Conservation (phyloP, 2,329 filamentous ascomycete species). For the Colletotrichum tabaci region DNA sequence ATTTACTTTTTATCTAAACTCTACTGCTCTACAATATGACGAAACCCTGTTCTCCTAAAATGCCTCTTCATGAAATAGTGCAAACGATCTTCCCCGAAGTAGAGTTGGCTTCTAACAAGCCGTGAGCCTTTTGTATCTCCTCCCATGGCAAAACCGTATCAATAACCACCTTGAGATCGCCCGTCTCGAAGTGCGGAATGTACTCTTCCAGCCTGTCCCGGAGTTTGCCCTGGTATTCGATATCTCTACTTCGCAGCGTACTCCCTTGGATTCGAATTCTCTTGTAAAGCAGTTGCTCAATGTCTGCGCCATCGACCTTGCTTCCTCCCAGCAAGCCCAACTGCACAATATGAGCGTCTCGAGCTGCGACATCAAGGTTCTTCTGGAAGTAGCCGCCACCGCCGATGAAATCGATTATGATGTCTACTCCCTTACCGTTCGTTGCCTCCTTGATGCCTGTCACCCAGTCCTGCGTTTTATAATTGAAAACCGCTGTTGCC, state of each 20-base stretch:
- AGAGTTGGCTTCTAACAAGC: conserved; percentile 78
- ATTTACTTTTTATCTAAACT: background rate
- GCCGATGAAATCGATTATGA: conserved; percentile 90
- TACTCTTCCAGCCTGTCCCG: conserved; percentile 84
- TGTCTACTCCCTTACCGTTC: conserved; percentile 82
- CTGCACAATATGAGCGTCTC: conserved; percentile 82
- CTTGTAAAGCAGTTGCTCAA: conserved; percentile 81
- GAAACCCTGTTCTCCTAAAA: background rate
- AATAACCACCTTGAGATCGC: conserved; percentile 81
- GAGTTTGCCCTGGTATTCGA: conserved; percentile 83
- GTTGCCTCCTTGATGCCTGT: conserved; percentile 80
- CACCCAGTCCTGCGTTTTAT: conserved; percentile 83
- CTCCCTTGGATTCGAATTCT: conserved; percentile 85
- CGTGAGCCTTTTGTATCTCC: conserved; percentile 79
- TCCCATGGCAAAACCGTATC: conserved; percentile 89
- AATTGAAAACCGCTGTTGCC: conserved; percentile 86
- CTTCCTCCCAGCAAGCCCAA: conserved; percentile 82
- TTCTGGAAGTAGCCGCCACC: conserved; percentile 81
- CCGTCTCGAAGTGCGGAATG: conserved; percentile 80
- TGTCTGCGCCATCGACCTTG: conserved; percentile 78
- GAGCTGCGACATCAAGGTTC: conserved; percentile 82
- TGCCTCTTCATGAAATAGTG: conserved; percentile 59
- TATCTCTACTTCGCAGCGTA: conserved; percentile 83
- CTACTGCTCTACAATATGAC: background rate
- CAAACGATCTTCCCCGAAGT: conserved; percentile 82